These are phyloP conservation scores for Calonectria leucothoes DNA, from an alignment of 2,329 filamentous ascomycete species.

Conservation along the genomic window DNA sequence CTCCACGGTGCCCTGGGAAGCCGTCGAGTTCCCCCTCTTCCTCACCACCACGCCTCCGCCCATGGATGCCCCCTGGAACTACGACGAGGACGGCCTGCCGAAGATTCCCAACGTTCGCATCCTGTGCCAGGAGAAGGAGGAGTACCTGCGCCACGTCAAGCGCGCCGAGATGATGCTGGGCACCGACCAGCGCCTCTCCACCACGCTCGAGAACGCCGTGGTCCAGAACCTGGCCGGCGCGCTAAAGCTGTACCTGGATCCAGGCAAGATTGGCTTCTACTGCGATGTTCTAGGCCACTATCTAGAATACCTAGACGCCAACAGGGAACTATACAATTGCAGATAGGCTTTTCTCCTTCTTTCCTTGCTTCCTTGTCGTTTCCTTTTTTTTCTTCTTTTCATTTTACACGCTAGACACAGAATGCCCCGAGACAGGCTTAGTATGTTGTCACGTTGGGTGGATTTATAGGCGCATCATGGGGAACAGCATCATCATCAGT, in stretches of 20 bases:
- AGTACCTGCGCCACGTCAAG: not conserved
- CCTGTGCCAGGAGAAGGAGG: conserved; percentile 3
- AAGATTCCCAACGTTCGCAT: not conserved
- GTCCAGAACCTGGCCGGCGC: conserved; percentile 1
- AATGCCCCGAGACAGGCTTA: not conserved
- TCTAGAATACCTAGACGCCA: not conserved
- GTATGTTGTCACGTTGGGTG: not conserved
- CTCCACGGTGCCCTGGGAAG: not conserved
- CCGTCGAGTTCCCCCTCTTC: not conserved
- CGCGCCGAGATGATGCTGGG: not conserved
- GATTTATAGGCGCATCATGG: not conserved
- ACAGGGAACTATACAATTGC: not conserved
- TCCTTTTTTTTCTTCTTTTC: not conserved
- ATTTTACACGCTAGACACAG: not conserved
- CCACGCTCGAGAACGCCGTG: not conserved
- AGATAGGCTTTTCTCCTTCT: not conserved
- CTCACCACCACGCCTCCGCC: not conserved
- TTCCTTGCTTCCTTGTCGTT: too few relatives aligned
- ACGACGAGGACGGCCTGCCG: not conserved
- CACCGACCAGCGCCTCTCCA: conserved; percentile 2
- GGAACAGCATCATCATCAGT: not conserved
- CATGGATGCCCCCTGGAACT: not conserved
- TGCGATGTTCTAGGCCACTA: not conserved
- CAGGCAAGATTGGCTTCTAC: conserved; percentile 2
- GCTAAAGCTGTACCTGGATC: not conserved